These are phyloP conservation scores for Lagenaria siceraria DNA, from an alignment of 306 rosid genomes.

Conservation along the genomic window DNA sequence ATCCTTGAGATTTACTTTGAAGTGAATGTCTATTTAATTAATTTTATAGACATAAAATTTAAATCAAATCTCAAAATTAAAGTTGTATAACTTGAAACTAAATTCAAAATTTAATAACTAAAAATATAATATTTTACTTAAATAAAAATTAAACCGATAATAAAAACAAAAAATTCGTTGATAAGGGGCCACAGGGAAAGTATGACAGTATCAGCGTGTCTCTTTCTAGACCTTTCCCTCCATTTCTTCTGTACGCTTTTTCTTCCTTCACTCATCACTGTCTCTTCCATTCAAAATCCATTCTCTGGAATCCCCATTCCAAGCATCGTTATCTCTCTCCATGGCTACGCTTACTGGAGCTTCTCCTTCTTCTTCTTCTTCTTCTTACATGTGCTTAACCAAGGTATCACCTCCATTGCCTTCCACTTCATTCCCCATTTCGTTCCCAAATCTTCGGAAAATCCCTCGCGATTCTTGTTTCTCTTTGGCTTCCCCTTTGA, in stretches of 20 bases:
- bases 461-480: conserved; percentile 9
- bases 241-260: background rate
- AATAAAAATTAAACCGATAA: no score
- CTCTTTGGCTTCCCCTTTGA: conserved; percentile 5
- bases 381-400: conserved; percentile 6
- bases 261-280: background rate
- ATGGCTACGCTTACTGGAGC: conserved; percentile 38
- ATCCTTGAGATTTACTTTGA: no score
- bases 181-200: no score
- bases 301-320: background rate
- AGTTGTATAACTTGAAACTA: no score
- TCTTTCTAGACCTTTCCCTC: conserved; percentile 46
- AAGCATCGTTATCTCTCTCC: background rate
- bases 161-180: no score
- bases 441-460: conserved; percentile 11
- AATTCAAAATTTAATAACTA: no score
- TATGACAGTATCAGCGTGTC: conserved; percentile 36
- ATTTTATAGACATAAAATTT: no score
- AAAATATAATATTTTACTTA: no score
- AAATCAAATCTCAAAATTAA: no score
- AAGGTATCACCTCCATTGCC: conserved; percentile 8
- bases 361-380: background rate
- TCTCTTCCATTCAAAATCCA: conserved; percentile 2
- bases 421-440: conserved; percentile 14
- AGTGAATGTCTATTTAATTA: no score